Percentiles rank a stretch among this genome's conserved stretches.
phyloP scores from a whole-genome alignment of 345 rosid genomes.

The Sapria himalayana region DNA sequence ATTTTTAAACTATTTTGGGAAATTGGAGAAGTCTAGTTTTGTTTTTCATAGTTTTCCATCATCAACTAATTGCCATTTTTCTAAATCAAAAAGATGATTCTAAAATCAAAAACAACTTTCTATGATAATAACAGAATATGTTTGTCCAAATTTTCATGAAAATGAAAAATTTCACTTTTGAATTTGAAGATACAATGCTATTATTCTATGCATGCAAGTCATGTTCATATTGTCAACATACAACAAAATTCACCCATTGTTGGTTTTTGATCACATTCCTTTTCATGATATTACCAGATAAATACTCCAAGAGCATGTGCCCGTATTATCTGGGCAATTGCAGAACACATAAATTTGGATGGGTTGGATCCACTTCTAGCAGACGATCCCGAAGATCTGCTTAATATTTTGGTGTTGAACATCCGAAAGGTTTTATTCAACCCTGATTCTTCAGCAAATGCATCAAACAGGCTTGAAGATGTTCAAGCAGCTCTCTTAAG shows the following conservation, averaged over 20 bases:
- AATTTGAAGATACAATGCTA: neutral
- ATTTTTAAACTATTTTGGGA: no score
- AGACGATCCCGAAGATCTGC: constrained; percentile 90
- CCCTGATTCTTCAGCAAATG: constrained; percentile 49
- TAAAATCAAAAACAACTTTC: no score
- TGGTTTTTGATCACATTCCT: neutral
- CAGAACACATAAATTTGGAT: constrained; percentile 86
- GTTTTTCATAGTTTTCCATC: no score
- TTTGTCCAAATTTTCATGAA: no score
- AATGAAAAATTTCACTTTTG: neutral
- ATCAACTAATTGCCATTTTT: no score
- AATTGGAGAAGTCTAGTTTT: no score
- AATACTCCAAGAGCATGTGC: constrained; percentile 53
- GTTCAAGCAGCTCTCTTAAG: constrained; percentile 84
- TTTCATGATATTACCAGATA: constrained; percentile 25
- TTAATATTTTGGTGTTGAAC: constrained; percentile 63
- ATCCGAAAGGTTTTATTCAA: constrained; percentile 76
- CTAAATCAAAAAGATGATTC: no score
- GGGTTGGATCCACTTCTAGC: constrained; percentile 97
- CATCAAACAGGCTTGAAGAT: constrained; percentile 77
- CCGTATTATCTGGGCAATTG: constrained; percentile 74
- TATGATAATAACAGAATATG: no score
- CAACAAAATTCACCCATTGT: neutral
- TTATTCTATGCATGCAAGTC: neutral
- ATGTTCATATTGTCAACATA: neutral